Evolutionary conservation across 2,329 filamentous ascomycete species (phyloP), one percentile per base, ranked within the genome.

Genomic region (Xylariomycetidae sp.): DNA sequence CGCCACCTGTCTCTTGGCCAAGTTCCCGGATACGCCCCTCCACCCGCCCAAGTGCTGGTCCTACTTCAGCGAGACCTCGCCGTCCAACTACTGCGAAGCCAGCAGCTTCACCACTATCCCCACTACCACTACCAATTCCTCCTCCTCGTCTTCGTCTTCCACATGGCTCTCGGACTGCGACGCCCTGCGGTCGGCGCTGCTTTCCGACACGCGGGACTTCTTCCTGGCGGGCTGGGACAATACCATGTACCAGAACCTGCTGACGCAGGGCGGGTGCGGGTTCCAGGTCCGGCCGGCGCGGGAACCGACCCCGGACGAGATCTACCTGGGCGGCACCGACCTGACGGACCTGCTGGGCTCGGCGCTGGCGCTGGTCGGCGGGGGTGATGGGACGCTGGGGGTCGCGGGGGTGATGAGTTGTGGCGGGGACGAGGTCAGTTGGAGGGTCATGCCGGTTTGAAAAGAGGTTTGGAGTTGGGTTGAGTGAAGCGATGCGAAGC

Each of bases 11-110:
- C 16, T 25, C 0, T 36, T 49, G 3, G 39, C 38, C 27, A 28
- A 32, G 27, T 44, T 34, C 29, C 36, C 42, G 13, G 28, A 33
- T 3, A 38, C 34, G 5, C 46, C 46, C 12, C 37, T 20, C n/a
- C 42, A 47, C 38, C 41, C 44, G 3, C 40, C 40, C 2, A 18
- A 26, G 3, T 49, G 46, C 33, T 49, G 46, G 46, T 36, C 36
- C 8, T 49, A 44, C 44, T 44, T 42, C 37, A 11, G 30, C 11
- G 40, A 34, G 3, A 12, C 25, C 6, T 4, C 26, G 14, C 35
- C 46, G 22, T 34, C 42, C 17, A 28, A 47, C 42, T 49, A 47
- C 37, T 49, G 46, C 40, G 40, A 37, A 20, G 18, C 22, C 14
- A 42, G 40, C 33, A 44, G 29, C 25, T 40, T 42, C 30, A 16